A percentile compares a stretch with the other conserved stretches of the same genome.
Evolutionary conservation across 31 red algal genomes (phyloP).

Genomic region (Odonthalia washingtoniensis): DNA sequence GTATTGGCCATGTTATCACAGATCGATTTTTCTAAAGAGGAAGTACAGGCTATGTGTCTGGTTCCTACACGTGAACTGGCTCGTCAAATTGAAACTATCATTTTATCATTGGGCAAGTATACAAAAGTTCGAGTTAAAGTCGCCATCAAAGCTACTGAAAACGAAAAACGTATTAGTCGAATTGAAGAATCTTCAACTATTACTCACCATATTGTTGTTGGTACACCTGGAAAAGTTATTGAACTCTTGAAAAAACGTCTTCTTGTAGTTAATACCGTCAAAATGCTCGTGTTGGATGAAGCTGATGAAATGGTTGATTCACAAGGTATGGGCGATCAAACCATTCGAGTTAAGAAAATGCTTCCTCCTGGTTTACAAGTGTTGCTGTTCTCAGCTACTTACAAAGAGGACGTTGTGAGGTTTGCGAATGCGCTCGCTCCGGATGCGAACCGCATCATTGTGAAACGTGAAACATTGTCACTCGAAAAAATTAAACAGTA

Average conservation of each 20-base stretch:
- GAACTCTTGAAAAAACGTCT: constrained; percentile 78
- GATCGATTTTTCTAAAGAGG: constrained; percentile 49
- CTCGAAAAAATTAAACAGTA: constrained; percentile 91
- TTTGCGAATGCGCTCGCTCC: constrained; percentile 87
- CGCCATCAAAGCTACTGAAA: constrained; percentile 88
- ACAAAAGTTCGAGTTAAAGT: constrained; percentile 63
- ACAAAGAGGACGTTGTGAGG: constrained; percentile 80
- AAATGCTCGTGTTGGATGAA: constrained; percentile 96
- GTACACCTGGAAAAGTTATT: constrained; percentile 93
- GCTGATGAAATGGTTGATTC: constrained; percentile 97
- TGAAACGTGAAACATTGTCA: constrained; percentile 90
- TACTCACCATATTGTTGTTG: constrained; percentile 83
- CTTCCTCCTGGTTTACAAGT: constrained; percentile 80
- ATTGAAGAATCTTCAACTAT: constrained; percentile 18
- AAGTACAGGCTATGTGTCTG: constrained; percentile 86
- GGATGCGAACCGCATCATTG: constrained; percentile 84
- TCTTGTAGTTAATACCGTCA: constrained; percentile 61
- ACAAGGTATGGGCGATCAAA: constrained; percentile 97
- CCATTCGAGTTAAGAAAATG: constrained; percentile 85
- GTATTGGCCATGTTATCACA: constrained; percentile 88
- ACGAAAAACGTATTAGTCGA: constrained; percentile 54
- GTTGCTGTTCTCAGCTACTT: constrained; percentile 95
- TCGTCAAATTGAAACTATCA: constrained; percentile 86
- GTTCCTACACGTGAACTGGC: constrained; percentile 96
- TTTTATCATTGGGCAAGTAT: constrained; percentile 83